These are phyloP conservation scores for Stenogyne calaminthoides DNA, from an alignment of 305 asterid species.

Conservation along the genomic window DNA sequence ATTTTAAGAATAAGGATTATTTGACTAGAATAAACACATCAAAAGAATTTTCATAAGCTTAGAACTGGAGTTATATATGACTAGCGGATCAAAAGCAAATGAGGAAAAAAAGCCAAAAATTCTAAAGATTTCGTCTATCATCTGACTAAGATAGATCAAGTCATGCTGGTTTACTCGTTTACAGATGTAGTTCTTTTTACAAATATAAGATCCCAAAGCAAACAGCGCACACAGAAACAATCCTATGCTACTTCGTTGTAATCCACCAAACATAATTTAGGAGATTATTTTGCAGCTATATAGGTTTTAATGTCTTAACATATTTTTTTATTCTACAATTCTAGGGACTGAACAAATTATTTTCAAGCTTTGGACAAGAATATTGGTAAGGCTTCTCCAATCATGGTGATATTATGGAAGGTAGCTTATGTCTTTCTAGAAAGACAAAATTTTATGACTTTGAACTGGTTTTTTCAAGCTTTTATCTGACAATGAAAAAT, in stretches of 20 bases:
- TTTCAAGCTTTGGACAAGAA: background rate
- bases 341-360: background rate
- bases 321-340: background rate
- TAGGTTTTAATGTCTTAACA: background rate
- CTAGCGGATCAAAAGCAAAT: constrained; percentile 1
- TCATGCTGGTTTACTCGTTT: constrained; percentile 7
- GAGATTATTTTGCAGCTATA: background rate
- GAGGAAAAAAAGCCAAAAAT: background rate
- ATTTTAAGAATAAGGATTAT: background rate
- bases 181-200: background rate
- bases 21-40: constrained; percentile 11
- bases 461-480: background rate
- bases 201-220: background rate
- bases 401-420: background rate
- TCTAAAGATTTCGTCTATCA: background rate
- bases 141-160: background rate
- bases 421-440: constrained; percentile 4
- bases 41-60: constrained; percentile 2
- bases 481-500: background rate
- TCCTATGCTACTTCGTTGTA: background rate
- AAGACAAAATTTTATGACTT: constrained; percentile 4
- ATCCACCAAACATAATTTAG: background rate
- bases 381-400: constrained; percentile 9
- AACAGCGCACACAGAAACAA: constrained; percentile 1
- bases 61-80: background rate